These are phyloP conservation scores for Pseudozyma flocculosa DNA, from an alignment of 1,284 basidiomycete genomes.

Conservation along the genomic window DNA sequence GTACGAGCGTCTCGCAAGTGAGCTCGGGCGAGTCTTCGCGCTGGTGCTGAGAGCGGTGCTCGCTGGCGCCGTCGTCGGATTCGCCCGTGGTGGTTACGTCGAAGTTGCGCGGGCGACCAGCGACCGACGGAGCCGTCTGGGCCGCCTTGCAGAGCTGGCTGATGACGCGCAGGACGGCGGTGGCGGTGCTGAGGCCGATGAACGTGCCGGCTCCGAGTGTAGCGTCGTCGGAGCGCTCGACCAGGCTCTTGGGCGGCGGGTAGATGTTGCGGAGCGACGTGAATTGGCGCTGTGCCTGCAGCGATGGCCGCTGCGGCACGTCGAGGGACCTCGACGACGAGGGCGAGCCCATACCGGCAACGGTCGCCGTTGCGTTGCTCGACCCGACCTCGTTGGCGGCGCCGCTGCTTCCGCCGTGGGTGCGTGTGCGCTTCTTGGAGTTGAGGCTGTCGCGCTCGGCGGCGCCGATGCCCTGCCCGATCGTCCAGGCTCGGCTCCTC, in stretches of 20 bases:
- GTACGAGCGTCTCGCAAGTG: neutral
- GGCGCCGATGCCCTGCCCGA: neutral
- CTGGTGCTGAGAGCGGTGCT: too few relatives aligned
- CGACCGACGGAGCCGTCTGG: neutral
- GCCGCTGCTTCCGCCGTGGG: neutral
- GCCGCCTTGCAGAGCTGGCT: slow-evolving; percentile 9
- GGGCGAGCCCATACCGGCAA: too few relatives aligned
- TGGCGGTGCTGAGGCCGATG: slow-evolving; percentile 36
- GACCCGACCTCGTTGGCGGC: neutral
- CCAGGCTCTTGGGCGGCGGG: neutral
- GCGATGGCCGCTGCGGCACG: too few relatives aligned
- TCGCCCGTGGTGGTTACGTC: too few relatives aligned
- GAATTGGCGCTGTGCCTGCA: neutral
- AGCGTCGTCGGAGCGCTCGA: neutral
- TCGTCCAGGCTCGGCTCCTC: neutral
- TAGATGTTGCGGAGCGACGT: neutral
- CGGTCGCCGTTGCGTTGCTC: too few relatives aligned
- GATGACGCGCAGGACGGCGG: slow-evolving; percentile 30
- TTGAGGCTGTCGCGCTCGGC: neutral
- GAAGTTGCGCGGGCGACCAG: too few relatives aligned
- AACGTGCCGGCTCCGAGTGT: slow-evolving; percentile 8
- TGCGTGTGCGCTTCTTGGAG: neutral
- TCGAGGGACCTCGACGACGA: neutral
- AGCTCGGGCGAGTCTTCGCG: too few relatives aligned
- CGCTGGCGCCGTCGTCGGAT: too few relatives aligned